Base-by-base conservation (phyloP, 75 land plant species). In the Selaginella moellendorffii region DNA sequence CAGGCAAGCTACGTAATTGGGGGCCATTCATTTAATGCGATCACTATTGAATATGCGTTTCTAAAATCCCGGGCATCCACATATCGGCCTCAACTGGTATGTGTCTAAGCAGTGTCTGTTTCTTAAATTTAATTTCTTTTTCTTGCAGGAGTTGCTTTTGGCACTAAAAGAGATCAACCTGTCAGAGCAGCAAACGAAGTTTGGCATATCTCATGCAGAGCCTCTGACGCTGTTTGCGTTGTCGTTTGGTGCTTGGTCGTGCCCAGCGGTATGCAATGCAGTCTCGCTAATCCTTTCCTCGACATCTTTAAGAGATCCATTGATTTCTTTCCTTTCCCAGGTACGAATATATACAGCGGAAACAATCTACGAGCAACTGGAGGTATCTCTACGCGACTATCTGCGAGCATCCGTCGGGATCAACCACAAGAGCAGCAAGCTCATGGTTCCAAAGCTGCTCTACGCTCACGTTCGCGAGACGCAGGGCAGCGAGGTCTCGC, bases 1-100 rank as follows among this genome's bases (percentile, higher is more conserved):
- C 79, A 90, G 96, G 96, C 91, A 53, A 82, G 89, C 29, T 90
- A 90, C 65, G 86, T 81, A 28, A 87, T 90, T 64, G 96, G 96
- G 23, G 92, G 96, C 10, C 84, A 83, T 63, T 87, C 87, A 27
- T 81, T 81, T 73, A 90, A 81, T 76, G 95, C 95, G 42, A 78
- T 77, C 66, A 79, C 73, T 25, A 88, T 88, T 53, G 95, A 88
- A 65, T 81, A 83, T 76, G 75, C 60, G 5, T 72, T 88, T 51
- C 62, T 88, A 24, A 88, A 77, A 71, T 76, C 78, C 78, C 85
- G 84, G 64, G 78, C 83, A 42, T 30, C 67, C 22, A 29, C 67
- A 5, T 36, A 36, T 36, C 46, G 46, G 46, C 46, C 46, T 36
- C 46, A 36, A 36, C 46, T 36, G 14, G 46, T 36, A 36, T 14